Conservation (phyloP, 345 rosid genomes). For the Citrus maxima region DNA sequence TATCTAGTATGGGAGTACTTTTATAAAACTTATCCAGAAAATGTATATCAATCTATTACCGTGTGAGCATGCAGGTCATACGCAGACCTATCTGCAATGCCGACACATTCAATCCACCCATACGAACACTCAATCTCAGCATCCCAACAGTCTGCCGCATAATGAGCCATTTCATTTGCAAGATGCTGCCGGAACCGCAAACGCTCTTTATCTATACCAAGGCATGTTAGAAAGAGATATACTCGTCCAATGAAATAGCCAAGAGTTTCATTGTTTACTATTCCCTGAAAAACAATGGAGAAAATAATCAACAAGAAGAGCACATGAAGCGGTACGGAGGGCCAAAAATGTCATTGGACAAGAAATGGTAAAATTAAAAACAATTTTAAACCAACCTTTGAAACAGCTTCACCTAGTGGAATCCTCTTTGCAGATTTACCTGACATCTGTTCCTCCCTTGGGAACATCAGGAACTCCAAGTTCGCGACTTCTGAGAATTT, state of each 20-base stretch:
- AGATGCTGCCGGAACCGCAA: slow-evolving; percentile 93
- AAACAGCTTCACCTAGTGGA: slow-evolving; percentile 72
- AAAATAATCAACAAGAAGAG: slow-evolving; percentile 3
- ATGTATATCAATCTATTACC: slow-evolving; percentile 32
- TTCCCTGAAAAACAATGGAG: slow-evolving; percentile 49
- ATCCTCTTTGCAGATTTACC: slow-evolving; percentile 70
- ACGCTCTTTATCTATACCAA: slow-evolving; percentile 78
- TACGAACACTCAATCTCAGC: slow-evolving; percentile 94
- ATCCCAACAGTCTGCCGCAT: slow-evolving; percentile 99
- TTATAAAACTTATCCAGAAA: background rate
- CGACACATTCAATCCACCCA: slow-evolving; percentile 99
- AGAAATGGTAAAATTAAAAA: slow-evolving; percentile 8
- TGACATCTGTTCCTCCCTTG: slow-evolving; percentile 82
- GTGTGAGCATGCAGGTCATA: slow-evolving; percentile 83
- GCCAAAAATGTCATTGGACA: background rate
- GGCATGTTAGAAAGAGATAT: slow-evolving; percentile 70
- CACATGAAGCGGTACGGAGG: background rate
- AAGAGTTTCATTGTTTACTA: slow-evolving; percentile 88
- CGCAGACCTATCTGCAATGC: slow-evolving; percentile 97
- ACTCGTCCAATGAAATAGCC: slow-evolving; percentile 97
- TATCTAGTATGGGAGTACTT: background rate
- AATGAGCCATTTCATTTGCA: slow-evolving; percentile 98
- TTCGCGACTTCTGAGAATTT: slow-evolving; percentile 64
- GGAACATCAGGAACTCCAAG: slow-evolving; percentile 87
- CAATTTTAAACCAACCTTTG: slow-evolving; percentile 44